Percentiles rank a stretch among this genome's conserved stretches.
Conservation (phyloP, 257 asterid species). For the Ehretia macrophylla region DNA sequence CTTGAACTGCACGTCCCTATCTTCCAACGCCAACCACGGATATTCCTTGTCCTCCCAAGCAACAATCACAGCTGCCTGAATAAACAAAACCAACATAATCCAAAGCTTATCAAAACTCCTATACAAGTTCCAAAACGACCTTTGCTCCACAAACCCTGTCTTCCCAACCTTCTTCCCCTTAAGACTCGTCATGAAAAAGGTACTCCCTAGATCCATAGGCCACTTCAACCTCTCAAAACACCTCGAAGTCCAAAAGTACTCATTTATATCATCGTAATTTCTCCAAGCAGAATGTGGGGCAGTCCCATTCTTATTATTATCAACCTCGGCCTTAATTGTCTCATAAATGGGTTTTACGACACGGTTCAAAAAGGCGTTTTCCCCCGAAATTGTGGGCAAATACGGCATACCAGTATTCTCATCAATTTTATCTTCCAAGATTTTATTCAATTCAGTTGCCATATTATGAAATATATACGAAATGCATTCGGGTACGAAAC, state of each 20-base stretch:
- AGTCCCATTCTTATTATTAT: slow-evolving; percentile 81
- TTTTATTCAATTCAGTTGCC: slow-evolving; percentile 93
- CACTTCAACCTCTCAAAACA: slow-evolving; percentile 88
- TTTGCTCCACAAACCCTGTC: slow-evolving; percentile 95
- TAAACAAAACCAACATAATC: slow-evolving; percentile 82
- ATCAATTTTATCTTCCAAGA: slow-evolving; percentile 86
- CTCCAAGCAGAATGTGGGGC: slow-evolving; percentile 98
- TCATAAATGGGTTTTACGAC: slow-evolving; percentile 88
- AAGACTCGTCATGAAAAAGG: slow-evolving; percentile 53
- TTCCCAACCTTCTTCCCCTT: slow-evolving; percentile 89
- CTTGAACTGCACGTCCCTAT: slow-evolving; percentile 66
- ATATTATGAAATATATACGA: slow-evolving; percentile 81
- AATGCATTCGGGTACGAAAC: slow-evolving; percentile 85
- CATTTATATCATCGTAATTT: slow-evolving; percentile 92
- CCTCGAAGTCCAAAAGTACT: slow-evolving; percentile 94
- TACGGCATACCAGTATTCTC: slow-evolving; percentile 91
- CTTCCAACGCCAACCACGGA: slow-evolving; percentile 80
- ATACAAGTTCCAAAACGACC: slow-evolving; percentile 89
- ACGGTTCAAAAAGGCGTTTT: slow-evolving; percentile 59
- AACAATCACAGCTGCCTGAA: slow-evolving; percentile 83
- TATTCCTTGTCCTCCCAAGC: slow-evolving; percentile 64
- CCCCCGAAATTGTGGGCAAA: slow-evolving; percentile 83
- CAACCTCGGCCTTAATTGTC: slow-evolving; percentile 72
- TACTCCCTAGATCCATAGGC: slow-evolving; percentile 89
- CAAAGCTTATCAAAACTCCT: slow-evolving; percentile 96